phyloP scores from a whole-genome alignment of 192 early-diverging fungal species.

The Backusella macrospora region DNA sequence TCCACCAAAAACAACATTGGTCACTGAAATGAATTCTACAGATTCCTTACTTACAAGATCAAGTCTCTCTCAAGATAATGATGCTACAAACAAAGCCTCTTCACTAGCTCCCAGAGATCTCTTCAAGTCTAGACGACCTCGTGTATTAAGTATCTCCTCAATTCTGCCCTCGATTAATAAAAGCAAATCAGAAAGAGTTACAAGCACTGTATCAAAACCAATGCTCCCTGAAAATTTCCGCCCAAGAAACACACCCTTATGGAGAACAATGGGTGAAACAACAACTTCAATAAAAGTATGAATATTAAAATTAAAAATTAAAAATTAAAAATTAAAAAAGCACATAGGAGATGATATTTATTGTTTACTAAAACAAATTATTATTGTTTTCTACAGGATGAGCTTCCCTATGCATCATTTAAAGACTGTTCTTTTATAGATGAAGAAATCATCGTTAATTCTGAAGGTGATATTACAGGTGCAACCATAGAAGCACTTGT shows the following conservation, averaged over 20 bases:
- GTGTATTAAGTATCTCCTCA: conserved; percentile 37
- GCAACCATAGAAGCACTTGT: conserved; percentile 71
- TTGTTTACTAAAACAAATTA: neutral
- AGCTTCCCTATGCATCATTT: conserved; percentile 19
- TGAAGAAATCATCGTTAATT: conserved; percentile 43
- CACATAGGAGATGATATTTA: neutral
- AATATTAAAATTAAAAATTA: conserved; percentile 2
- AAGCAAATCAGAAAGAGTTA: conserved; percentile 20
- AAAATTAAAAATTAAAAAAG: neutral
- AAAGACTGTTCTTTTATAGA: conserved; percentile 18
- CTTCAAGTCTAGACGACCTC: conserved; percentile 27
- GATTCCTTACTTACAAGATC: conserved; percentile 20
- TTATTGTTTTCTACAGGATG: neutral
- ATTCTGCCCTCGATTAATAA: conserved; percentile 27
- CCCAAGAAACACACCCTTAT: conserved; percentile 1
- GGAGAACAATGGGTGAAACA: conserved; percentile 1
- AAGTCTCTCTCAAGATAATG: conserved; percentile 11
- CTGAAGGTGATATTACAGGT: conserved; percentile 73
- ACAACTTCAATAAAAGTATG: conserved; percentile 4
- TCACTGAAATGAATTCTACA: conserved; percentile 2
- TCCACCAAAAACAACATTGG: neutral
- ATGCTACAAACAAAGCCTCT: conserved; percentile 16
- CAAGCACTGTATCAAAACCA: neutral
- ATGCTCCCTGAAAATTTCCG: conserved; percentile 8
- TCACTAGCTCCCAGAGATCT: neutral